Base-by-base conservation (phyloP, 1,139 yeast species). In the Candida mesenterica region DNA sequence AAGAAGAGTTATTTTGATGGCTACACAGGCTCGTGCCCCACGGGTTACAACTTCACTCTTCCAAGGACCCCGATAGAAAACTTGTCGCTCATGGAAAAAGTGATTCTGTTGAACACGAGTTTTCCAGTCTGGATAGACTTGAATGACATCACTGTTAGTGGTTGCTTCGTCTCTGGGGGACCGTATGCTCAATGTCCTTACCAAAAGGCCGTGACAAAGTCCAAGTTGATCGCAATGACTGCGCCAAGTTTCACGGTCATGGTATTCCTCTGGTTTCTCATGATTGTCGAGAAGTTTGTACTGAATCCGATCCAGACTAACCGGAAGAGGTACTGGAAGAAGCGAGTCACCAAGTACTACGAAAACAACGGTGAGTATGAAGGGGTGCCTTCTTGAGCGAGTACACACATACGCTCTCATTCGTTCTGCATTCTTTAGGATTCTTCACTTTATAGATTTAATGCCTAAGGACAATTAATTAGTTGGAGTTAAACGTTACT, bases 91-190 rank as follows among this genome's bases (percentile, higher is more conserved):
- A 42, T 58, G 33, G 50, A 53, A 25, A 46, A 52, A 10, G 46
- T 60, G 19, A 55, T 36, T 10, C 24, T 44, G 24, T 37, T 43
- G 5, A 47, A 50, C 4, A 43, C 47, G 1, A 49, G 43, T 5
- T 57, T 46, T 15, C 72, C 75, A 0, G 67, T 82, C 0, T 92
- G 97, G 97, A 75, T 89, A 3, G 92, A 89, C 56, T 49, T 89
- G 44, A 92, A 92, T 55, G 88, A 92, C 20, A 70, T 92, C 13
- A 75, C 88, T 0, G 79, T 80, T 4, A 60, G 73, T 13, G 74
- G 79, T 37, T 90, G 98, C 55, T 90, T 94, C 89, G 90, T 89
- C 2, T 61, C 79, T 1, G 97, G 95, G 2, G 96, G 96, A 0
- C 79, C 90, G 0, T 72, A 76, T 42, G 82, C 94, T 0, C 59